Percentiles rank a stretch among this genome's conserved stretches.
Evolutionary conservation across 768 basidiomycete genomes (phyloP).

Genomic region (Tephrocybe sp.): DNA sequence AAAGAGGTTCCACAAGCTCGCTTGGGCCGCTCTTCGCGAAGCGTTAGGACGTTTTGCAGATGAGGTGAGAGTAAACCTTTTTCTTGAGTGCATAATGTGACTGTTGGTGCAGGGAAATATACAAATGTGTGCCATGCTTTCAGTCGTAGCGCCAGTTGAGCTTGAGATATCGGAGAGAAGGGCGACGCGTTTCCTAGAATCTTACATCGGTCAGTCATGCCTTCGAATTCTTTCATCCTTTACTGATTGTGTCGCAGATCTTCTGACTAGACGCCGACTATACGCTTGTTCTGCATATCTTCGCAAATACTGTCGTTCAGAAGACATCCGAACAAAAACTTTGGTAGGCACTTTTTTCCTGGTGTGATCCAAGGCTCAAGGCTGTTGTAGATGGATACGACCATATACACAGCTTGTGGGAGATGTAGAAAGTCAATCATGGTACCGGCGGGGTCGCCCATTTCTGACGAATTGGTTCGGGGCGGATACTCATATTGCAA

Average conservation of each 20-base stretch:
- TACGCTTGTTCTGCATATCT: slow-evolving; percentile 71
- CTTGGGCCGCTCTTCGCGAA: slow-evolving; percentile 54
- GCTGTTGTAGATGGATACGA: slow-evolving; percentile 59
- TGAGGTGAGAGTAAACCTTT: slow-evolving; percentile 39
- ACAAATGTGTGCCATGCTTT: slow-evolving; percentile 76
- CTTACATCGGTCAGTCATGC: slow-evolving; percentile 63
- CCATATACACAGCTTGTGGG: slow-evolving; percentile 67
- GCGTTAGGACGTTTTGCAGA: slow-evolving; percentile 62
- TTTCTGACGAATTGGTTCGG: slow-evolving; percentile 23
- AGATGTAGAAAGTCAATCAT: slow-evolving; percentile 65
- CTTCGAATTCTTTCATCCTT: background rate
- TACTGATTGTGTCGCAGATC: slow-evolving; percentile 38
- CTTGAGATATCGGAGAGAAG: slow-evolving; percentile 45
- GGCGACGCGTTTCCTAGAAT: slow-evolving; percentile 54
- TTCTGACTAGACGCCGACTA: slow-evolving; percentile 58
- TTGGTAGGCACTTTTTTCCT: slow-evolving; percentile 38
- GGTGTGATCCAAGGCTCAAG: background rate
- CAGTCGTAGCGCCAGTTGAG: slow-evolving; percentile 58
- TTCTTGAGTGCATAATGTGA: background rate
- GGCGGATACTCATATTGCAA: slow-evolving; percentile 56
- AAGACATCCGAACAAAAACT: slow-evolving; percentile 51
- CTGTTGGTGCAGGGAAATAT: slow-evolving; percentile 59
- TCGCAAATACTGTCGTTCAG: slow-evolving; percentile 56
- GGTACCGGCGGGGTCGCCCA: slow-evolving; percentile 34
- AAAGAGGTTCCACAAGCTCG: slow-evolving; percentile 45